Percentiles rank a stretch among this genome's conserved stretches.
Conservation (phyloP, 345 rosid species). For the Populus simonii region DNA sequence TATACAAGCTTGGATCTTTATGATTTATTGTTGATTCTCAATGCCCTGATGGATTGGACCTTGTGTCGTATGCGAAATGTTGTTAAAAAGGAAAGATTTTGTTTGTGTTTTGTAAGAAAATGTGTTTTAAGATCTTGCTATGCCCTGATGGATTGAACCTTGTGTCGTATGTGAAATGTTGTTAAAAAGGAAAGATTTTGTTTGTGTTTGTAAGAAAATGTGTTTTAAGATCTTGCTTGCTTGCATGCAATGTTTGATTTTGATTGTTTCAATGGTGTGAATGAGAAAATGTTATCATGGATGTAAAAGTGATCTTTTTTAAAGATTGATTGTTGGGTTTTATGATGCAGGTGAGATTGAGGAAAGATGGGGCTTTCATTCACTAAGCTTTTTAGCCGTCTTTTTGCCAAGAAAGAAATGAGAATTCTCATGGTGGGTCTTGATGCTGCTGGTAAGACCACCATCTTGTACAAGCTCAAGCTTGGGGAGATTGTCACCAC, state of each 20-base stretch:
- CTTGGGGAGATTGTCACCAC: constrained; percentile 26
- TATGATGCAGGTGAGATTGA: background rate
- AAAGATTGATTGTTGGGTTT: background rate
- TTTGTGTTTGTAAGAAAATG: background rate
- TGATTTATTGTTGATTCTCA: too few relatives aligned
- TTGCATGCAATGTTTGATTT: too few relatives aligned
- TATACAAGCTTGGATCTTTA: background rate
- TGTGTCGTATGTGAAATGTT: too few relatives aligned
- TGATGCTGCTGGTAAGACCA: constrained; percentile 22
- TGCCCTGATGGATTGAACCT: too few relatives aligned
- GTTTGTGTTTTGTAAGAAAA: background rate
- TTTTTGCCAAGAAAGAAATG: constrained; percentile 22
- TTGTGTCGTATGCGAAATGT: too few relatives aligned
- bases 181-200: background rate
- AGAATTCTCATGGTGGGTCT: constrained; percentile 23
- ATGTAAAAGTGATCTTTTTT: too few relatives aligned
- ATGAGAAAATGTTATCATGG: background rate
- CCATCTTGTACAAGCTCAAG: constrained; percentile 22
- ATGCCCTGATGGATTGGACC: background rate
- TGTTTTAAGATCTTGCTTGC: background rate
- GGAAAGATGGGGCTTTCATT: constrained; percentile 17
- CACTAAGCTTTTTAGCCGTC: constrained; percentile 21
- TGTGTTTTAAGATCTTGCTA: background rate
- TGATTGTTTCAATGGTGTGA: background rate
- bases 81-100: too few relatives aligned